phyloP scores from a whole-genome alignment of 1,284 basidiomycete species.

The Austroboletus novae-zelandiae region DNA sequence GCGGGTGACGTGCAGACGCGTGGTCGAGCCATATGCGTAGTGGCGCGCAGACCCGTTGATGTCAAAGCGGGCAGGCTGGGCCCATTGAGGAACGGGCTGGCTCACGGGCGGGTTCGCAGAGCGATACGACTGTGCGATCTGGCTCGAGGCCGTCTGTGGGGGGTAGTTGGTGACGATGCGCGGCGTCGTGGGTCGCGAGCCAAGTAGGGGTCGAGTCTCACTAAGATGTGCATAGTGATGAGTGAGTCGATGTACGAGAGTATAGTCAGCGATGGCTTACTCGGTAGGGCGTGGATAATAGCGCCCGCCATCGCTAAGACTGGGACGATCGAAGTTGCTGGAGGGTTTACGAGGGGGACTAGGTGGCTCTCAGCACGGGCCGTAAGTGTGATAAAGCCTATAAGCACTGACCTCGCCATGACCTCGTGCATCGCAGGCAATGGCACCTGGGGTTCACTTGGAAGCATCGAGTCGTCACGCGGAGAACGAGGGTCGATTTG shows the following conservation, averaged over 20 bases:
- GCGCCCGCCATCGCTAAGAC: constrained; percentile 13
- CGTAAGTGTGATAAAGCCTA: neutral
- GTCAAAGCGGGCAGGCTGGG: constrained; percentile 23
- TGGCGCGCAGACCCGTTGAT: constrained; percentile 32
- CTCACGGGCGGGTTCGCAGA: constrained; percentile 15
- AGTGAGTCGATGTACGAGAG: constrained; percentile 3
- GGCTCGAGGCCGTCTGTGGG: constrained; percentile 19
- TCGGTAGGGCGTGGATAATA: constrained; percentile 14
- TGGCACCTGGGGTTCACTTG: constrained; percentile 33
- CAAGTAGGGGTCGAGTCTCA: constrained; percentile 37
- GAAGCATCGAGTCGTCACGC: constrained; percentile 29
- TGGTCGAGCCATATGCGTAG: constrained; percentile 27
- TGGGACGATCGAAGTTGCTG: constrained; percentile 24
- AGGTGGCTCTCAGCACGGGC: neutral
- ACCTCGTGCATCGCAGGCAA: constrained; percentile 39
- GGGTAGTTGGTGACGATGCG: constrained; percentile 28
- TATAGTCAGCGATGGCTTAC: constrained; percentile 14
- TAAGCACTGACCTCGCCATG: constrained; percentile 29
- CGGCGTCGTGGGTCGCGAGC: constrained; percentile 31
- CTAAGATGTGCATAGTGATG: constrained; percentile 19
- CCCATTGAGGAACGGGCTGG: constrained; percentile 32
- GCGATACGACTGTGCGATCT: constrained; percentile 24
- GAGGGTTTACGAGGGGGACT: constrained; percentile 25
- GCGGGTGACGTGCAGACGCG: constrained; percentile 24
- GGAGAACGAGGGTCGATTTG: constrained; percentile 35